Percentiles rank a stretch among this genome's conserved stretches.
Evolutionary conservation across 2,329 filamentous ascomycete species (phyloP).

Genomic region (Dothistroma pini): DNA sequence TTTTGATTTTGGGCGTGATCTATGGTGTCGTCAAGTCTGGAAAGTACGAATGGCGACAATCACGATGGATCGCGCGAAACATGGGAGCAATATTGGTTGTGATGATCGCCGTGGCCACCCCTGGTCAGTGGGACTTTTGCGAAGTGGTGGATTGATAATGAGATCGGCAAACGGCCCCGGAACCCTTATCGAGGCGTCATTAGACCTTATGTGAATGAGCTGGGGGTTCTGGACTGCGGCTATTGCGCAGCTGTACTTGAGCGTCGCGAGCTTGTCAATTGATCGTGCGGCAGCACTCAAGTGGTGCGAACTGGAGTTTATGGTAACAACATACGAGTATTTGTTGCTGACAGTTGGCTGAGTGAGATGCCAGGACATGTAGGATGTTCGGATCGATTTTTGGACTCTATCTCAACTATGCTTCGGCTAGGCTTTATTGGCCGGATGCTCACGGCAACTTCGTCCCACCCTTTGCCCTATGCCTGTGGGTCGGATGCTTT

Average conservation of each 20-base stretch:
- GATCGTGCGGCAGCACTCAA: constrained; percentile 2
- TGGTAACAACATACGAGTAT: not conserved
- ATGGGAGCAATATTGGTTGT: not conserved
- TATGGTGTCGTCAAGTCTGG: not conserved
- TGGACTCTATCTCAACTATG: not conserved
- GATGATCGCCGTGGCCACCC: not conserved
- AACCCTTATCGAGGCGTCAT: not conserved
- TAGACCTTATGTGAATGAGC: not conserved
- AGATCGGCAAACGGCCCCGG: not conserved
- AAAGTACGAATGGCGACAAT: not conserved
- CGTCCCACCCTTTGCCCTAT: not conserved
- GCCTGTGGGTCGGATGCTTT: not conserved
- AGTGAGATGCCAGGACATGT: not conserved
- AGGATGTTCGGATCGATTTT: constrained; percentile 1
- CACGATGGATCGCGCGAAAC: not conserved
- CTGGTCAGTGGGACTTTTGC: constrained; percentile 1
- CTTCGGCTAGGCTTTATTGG: not conserved
- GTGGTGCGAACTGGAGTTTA: constrained; percentile 2
- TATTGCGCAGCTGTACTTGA: not conserved
- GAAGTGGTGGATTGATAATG: not conserved
- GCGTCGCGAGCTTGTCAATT: constrained; percentile 1
- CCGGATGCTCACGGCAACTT: constrained; percentile 2
- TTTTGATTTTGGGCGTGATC: not conserved
- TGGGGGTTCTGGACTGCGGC: constrained; percentile 3
- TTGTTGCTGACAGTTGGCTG: not conserved